phyloP scores from a whole-genome alignment of 1,284 basidiomycete species.

The Trichosporon inkin region DNA sequence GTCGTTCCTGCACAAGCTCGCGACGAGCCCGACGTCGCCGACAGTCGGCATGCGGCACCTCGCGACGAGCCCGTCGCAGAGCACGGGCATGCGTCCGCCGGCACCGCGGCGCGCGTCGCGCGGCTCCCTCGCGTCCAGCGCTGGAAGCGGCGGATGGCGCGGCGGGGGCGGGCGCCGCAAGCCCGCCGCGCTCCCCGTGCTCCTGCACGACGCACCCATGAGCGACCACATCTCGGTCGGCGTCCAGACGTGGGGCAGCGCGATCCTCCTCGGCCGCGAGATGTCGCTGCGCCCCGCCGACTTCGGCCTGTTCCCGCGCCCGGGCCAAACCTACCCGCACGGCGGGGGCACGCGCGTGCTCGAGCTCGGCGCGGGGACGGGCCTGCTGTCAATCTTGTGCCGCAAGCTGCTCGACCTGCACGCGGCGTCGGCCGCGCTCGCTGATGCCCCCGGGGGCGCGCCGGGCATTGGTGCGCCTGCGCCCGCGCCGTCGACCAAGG shows the following conservation, averaged over 20 bases:
- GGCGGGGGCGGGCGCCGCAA: constrained; percentile 15
- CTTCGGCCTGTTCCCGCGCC: constrained; percentile 34
- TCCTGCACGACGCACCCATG: constrained; percentile 68
- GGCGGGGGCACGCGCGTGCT: constrained; percentile 56
- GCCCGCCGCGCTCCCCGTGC: constrained; percentile 48
- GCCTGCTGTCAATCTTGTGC: constrained; percentile 67
- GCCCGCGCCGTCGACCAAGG: constrained; percentile 13
- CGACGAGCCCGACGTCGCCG: constrained; percentile 37
- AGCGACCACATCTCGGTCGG: constrained; percentile 73
- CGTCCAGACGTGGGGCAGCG: constrained; percentile 85
- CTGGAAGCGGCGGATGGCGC: background rate
- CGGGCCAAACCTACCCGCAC: constrained; percentile 32
- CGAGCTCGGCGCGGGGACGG: constrained; percentile 84
- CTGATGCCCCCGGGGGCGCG: no score
- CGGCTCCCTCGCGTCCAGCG: constrained; percentile 12
- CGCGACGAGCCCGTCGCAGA: background rate
- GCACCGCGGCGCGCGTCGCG: constrained; percentile 8
- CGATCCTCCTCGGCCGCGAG: constrained; percentile 74
- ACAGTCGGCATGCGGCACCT: constrained; percentile 12
- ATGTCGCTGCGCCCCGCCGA: constrained; percentile 59
- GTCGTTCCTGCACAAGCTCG: constrained; percentile 36
- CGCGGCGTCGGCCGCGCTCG: constrained; percentile 11
- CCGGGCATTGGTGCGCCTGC: no score
- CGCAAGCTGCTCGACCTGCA: constrained; percentile 56
- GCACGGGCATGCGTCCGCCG: background rate